phyloP scores from a whole-genome alignment of 1,139 yeast genomes.

The Sugiyamaella xylanicola region DNA sequence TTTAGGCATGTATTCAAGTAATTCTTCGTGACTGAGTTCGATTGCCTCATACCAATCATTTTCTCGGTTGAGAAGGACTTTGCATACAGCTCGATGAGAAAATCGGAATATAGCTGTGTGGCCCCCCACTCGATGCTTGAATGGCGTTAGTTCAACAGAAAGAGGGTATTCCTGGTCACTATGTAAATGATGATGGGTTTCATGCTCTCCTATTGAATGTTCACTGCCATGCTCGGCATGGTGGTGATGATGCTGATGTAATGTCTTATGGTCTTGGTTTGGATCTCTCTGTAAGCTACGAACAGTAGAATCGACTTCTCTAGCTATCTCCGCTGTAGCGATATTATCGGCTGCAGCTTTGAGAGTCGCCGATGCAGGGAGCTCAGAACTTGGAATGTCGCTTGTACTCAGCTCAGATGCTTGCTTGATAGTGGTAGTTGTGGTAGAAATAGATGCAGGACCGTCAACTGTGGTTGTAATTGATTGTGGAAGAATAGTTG shows the following conservation, averaged over 20 bases:
- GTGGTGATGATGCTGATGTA: constrained; percentile 3
- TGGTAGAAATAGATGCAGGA: constrained; percentile 4
- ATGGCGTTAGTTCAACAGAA: constrained; percentile 83
- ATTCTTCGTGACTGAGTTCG: constrained; percentile 72
- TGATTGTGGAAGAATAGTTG: constrained; percentile 1
- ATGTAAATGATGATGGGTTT: constrained; percentile 1
- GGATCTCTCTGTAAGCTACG: background rate
- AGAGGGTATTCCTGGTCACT: constrained; percentile 34
- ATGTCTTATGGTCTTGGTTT: background rate
- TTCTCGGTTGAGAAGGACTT: constrained; percentile 86
- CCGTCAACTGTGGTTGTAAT: constrained; percentile 7
- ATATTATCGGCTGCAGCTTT: constrained; percentile 5
- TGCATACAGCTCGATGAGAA: constrained; percentile 92
- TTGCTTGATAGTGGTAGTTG: constrained; percentile 4
- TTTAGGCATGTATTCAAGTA: constrained; percentile 83
- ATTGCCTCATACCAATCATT: constrained; percentile 89
- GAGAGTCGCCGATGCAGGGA: background rate
- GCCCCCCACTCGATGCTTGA: constrained; percentile 93
- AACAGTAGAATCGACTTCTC: background rate
- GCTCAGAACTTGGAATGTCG: background rate
- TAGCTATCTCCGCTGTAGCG: background rate
- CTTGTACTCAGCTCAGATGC: background rate
- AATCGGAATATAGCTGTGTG: constrained; percentile 96
- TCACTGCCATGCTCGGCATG: no score
- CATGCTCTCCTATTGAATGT: background rate